Conservation (phyloP, 176 grass and related monocot genomes). For the Hyparrhenia diplandra region DNA sequence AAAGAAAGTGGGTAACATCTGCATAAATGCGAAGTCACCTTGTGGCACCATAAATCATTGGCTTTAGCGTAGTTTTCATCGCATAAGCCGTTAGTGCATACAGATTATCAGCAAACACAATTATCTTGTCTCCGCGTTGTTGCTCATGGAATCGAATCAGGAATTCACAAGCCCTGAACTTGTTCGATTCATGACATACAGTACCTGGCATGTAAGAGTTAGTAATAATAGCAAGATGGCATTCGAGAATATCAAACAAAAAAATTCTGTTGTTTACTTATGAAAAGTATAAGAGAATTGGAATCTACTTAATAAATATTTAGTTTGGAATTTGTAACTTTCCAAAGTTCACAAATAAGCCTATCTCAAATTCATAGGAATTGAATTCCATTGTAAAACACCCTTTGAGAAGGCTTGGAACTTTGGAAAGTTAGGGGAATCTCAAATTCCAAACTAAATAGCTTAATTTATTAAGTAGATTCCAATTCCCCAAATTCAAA, state of each 20-base stretch:
- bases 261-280: neutral
- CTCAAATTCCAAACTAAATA: no score
- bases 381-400: no score
- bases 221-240: neutral
- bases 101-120: constrained; percentile 95
- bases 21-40: constrained; percentile 39
- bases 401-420: no score
- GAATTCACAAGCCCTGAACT: constrained; percentile 96
- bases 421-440: no score
- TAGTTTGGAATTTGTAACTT: no score
- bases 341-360: no score
- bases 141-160: constrained; percentile 92
- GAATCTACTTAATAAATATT: no score
- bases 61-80: constrained; percentile 91
- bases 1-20: neutral
- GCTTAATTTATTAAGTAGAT: no score
- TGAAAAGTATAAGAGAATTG: neutral
- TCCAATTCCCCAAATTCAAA: no score
- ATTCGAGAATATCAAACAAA: neutral
- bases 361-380: no score
- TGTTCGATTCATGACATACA: constrained; percentile 99
- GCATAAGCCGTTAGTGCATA: constrained; percentile 95
- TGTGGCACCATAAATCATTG: constrained; percentile 97
- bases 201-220: constrained; percentile 45
- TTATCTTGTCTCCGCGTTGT: constrained; percentile 85